A percentile compares a stretch with the other conserved stretches of the same genome.
Evolutionary conservation across 176 grass and related monocot genomes (phyloP).

Genomic region (Hordeum marinum): DNA sequence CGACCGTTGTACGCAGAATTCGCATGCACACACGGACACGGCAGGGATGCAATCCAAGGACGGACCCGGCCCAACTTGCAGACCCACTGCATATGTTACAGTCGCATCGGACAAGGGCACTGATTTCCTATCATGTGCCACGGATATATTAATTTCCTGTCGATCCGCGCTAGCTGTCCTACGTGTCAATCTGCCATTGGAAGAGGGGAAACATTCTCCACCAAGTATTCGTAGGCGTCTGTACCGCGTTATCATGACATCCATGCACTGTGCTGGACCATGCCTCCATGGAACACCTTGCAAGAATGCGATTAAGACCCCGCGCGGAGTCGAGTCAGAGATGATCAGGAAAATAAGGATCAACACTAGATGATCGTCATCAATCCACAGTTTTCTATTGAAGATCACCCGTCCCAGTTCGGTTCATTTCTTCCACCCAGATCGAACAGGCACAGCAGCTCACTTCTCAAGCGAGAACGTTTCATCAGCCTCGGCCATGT

Average conservation of each 20-base stretch:
- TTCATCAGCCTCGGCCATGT: too few species aligned
- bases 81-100: background rate
- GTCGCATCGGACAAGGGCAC: background rate
- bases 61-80: background rate
- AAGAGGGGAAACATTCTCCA: background rate
- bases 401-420: too few species aligned
- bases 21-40: background rate
- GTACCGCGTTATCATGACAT: background rate
- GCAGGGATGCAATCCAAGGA: background rate
- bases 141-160: background rate
- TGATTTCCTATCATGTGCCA: background rate
- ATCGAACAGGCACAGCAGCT: too few species aligned
- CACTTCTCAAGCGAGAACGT: too few species aligned
- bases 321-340: background rate
- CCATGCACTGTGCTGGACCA: background rate
- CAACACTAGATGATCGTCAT: background rate
- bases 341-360: background rate
- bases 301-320: background rate
- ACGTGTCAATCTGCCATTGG: background rate
- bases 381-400: too few species aligned
- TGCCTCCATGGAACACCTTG: background rate
- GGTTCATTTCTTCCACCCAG: too few species aligned
- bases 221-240: background rate
- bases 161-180: background rate
- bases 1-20: background rate